These are phyloP conservation scores for Candida manassasensis DNA, from an alignment of 805 yeast species.

Conservation along the genomic window DNA sequence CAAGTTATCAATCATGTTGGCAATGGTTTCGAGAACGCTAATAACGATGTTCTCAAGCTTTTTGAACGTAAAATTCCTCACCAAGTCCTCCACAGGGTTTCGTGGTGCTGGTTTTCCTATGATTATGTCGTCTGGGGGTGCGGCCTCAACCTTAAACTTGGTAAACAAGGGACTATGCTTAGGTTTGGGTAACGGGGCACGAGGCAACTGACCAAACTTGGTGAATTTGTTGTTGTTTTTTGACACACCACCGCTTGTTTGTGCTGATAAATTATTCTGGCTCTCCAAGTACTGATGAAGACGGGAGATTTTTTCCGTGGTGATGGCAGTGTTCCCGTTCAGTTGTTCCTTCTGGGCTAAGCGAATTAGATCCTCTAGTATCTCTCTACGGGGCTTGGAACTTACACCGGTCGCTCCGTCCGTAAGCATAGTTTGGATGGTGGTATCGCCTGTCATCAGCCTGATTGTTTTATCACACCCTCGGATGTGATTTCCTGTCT, in stretches of 20 bases:
- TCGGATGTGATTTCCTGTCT: too few relatives aligned
- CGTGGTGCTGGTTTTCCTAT: neutral
- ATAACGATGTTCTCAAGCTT: conserved; percentile 26
- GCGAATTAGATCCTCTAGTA: conserved; percentile 23
- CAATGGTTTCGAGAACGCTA: conserved; percentile 29
- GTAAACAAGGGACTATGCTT: conserved; percentile 30
- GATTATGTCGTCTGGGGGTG: neutral
- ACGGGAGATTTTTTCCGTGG: conserved; percentile 32
- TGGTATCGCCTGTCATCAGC: too few relatives aligned
- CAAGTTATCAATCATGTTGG: conserved; percentile 37
- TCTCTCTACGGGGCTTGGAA: conserved; percentile 11
- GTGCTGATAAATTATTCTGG: conserved; percentile 7
- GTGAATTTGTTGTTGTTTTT: neutral
- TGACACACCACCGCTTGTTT: too few relatives aligned
- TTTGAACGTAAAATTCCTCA: conserved; percentile 24
- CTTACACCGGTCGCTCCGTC: neutral
- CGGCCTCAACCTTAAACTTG: conserved; percentile 21
- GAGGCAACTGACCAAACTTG: conserved; percentile 12
- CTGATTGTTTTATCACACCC: too few relatives aligned
- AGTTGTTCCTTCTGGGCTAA: conserved; percentile 35
- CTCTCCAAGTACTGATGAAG: conserved; percentile 23
- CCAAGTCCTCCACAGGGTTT: neutral
- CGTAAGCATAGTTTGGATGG: too few relatives aligned
- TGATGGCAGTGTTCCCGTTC: conserved; percentile 34
- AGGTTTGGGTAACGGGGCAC: conserved; percentile 23